A percentile compares a stretch with the other conserved stretches of the same genome.
Conservation (phyloP, 306 rosid genomes). For the Quillaja saponaria region DNA sequence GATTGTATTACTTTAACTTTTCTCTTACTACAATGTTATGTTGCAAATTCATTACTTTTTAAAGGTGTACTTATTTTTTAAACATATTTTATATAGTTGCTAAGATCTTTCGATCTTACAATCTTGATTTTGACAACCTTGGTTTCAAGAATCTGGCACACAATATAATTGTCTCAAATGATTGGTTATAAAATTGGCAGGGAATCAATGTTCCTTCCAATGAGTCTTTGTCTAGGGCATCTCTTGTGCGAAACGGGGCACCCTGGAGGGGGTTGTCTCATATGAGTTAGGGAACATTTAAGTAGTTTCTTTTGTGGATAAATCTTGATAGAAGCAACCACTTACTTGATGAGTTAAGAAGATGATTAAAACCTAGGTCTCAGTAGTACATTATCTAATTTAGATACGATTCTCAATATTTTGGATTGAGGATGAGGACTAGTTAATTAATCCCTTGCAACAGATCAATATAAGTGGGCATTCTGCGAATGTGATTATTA, state of each 20-base stretch:
- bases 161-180: neutral
- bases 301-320: conserved; percentile 19
- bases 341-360: neutral
- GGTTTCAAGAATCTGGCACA: too few species aligned
- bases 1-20: too few species aligned
- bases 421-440: neutral
- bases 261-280: conserved; percentile 6
- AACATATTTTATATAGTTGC: too few species aligned
- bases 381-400: conserved; percentile 7
- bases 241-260: conserved; percentile 8
- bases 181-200: conserved; percentile 1
- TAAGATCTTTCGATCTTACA: too few species aligned
- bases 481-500: conserved; percentile 17
- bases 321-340: conserved; percentile 14
- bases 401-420: neutral
- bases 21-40: too few species aligned
- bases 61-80: too few species aligned
- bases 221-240: conserved; percentile 15
- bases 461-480: neutral
- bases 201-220: conserved; percentile 24
- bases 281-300: conserved; percentile 23
- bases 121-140: too few species aligned
- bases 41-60: too few species aligned
- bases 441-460: neutral
- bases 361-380: neutral